Evolutionary conservation across 2,329 filamentous ascomycete species (phyloP).

Genomic region (Aspergillus fructus): DNA sequence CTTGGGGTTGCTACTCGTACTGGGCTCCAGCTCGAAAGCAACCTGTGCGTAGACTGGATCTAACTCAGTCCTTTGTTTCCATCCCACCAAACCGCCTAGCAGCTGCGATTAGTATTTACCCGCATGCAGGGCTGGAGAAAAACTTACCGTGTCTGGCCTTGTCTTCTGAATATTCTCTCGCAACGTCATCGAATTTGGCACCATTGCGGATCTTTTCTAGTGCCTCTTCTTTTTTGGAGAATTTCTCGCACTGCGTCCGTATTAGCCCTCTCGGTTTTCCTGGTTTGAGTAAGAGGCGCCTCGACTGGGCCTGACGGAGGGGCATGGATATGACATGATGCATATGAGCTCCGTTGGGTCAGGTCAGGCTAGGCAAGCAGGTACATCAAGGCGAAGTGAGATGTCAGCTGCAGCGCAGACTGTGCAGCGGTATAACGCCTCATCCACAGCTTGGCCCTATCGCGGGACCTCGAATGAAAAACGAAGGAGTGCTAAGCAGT

Average conservation of each 20-base stretch:
- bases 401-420: neutral
- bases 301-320: too few species aligned
- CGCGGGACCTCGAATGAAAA: too few species aligned
- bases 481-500: too few species aligned
- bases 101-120: neutral
- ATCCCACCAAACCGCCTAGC: slow-evolving; percentile 60
- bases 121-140: neutral
- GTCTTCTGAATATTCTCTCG: slow-evolving; percentile 64
- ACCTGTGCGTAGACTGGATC: slow-evolving; percentile 61
- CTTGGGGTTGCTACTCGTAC: slow-evolving; percentile 61
- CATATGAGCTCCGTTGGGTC: neutral
- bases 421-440: neutral
- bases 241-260: slow-evolving; percentile 57
- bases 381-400: neutral
- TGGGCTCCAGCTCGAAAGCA: slow-evolving; percentile 62
- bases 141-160: slow-evolving; percentile 58
- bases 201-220: slow-evolving; percentile 60
- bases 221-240: slow-evolving; percentile 65
- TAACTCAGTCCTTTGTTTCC: slow-evolving; percentile 60
- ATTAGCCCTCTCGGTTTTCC: neutral
- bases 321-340: neutral
- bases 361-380: neutral
- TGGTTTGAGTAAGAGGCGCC: neutral
- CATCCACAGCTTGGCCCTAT: too few species aligned
- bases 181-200: slow-evolving; percentile 65